These are phyloP conservation scores for Acacia confusa DNA, from an alignment of 306 rosid genomes.

Conservation along the genomic window DNA sequence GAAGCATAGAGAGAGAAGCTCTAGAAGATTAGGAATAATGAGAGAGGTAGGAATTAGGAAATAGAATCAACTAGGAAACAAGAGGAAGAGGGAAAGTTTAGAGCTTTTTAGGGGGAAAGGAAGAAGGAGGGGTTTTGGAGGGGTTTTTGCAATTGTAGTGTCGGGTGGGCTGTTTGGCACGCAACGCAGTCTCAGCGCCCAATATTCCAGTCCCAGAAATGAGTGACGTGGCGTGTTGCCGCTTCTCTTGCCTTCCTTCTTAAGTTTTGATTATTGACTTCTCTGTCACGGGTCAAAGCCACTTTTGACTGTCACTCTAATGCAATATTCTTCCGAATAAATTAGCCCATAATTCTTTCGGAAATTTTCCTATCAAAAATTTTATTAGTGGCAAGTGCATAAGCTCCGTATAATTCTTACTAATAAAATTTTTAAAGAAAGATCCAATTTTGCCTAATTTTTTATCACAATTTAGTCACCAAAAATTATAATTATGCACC, in stretches of 20 bases:
- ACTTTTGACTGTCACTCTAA: neutral
- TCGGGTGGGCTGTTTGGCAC: neutral
- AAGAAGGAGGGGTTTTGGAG: neutral
- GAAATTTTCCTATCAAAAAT: no score
- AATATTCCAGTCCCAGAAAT: neutral
- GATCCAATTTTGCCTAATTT: no score
- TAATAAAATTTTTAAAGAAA: no score
- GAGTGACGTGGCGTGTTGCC: neutral
- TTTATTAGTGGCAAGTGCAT: no score
- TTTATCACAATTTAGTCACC: no score
- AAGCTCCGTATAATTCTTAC: no score
- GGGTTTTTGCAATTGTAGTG: neutral
- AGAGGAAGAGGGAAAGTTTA: no score
- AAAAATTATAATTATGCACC: no score
- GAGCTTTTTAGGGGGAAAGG: neutral
- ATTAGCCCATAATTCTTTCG: neutral
- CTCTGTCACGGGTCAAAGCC: neutral
- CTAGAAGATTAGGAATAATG: no score
- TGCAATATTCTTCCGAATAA: neutral
- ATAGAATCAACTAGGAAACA: no score
- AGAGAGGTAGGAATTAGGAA: no score
- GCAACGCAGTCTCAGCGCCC: neutral
- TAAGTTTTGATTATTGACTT: neutral
- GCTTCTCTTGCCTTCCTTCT: neutral
- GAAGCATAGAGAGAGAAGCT: neutral